Evolutionary conservation across 768 basidiomycete species (phyloP), one percentile per base, ranked within the genome.

Genomic region (Leccinellum luteum): DNA sequence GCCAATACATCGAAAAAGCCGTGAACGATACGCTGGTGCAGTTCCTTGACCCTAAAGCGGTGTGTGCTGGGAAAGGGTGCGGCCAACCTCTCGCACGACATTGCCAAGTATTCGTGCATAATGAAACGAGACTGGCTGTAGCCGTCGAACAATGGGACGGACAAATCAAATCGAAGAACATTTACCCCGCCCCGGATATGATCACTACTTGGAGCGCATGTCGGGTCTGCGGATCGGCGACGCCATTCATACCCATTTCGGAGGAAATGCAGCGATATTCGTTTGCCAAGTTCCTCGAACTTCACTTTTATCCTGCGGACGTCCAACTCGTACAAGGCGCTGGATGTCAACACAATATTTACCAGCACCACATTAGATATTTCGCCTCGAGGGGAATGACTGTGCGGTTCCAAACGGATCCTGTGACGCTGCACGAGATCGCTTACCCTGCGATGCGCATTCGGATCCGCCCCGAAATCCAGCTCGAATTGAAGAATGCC

Each of bases 141-240:
- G 91, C 90, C 5, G 89, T 93, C 55, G 94, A 97, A 69, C 89
- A 89, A 67, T 95, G 87, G 90, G 84, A 90, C 63, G 87, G 87
- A 15, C 85, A 89, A 64, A 87, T 89, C 55, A 82, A 84, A 57
- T 81, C 83, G 38, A 78, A 78, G 30, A 74, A 77, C 41, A 76
- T 78, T 49, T 79, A 80, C 57, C 85, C 85, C 23, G 76, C 86
- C 4, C 85, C 86, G 1, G 90, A 94, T 51, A 79, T 84, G 56
- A 87, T 97, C 66, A 93, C 90, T 25, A 95, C 95, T 4, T 98
- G 92, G 91, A 93, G 89, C 66, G 81, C 85, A 7, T 99, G 97
- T 72, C 83, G 87, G 56, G 73, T 87, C 25, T 92, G 85, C 69
- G 86, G 82, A 30, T 88, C 79, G 6, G 87, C 87, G 1, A 94